Base-by-base conservation (phyloP, 768 basidiomycete species). In the Phanerodontia chrysosporium region DNA sequence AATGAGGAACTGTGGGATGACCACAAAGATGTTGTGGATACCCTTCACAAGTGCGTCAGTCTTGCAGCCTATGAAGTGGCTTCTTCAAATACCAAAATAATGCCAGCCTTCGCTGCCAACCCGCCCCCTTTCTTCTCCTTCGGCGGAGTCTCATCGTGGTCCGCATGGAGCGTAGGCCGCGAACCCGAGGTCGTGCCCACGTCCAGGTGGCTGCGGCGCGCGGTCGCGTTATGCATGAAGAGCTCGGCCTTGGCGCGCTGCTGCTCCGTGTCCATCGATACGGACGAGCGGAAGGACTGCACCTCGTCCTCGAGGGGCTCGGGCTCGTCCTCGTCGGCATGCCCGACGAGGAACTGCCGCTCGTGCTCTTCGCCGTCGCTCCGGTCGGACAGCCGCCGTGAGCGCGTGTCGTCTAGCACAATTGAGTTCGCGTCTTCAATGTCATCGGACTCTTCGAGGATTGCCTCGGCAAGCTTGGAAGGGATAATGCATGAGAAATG, bases 21-120 rank as follows among this genome's bases (percentile, higher is more conserved):
- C 96, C 61, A 98, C 78, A 72, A 90, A 96, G 59, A 97, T 83
- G 67, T 97, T 98, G 73, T 98, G 95, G 54, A 98, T 96, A 42
- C 96, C 95, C 92, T 94, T 60, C 14, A 16, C 28, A 4, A 14
- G n/a, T 13, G 45, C 14, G 29, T 60, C 32, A 62, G 36, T 39
- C n/a, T n/a, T n/a, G n/a, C n/a, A n/a, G n/a, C n/a, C n/a, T n/a
- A n/a, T n/a, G n/a, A n/a, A n/a, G n/a, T n/a, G n/a, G n/a, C n/a
- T n/a, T n/a, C n/a, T n/a, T 30, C 16, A 51, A 27, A 60, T 86
- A 92, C 90, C 59, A 95, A 73, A 55, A 95, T 93, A 44, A 93
- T 87, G 7, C 95, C 95, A 0, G 94, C 91, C 70, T 94, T 94
- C 7, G 88, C 80, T 57, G 90, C 89, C 59, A 93, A 72, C 27